phyloP scores from a whole-genome alignment of 192 early-diverging fungal genomes.

The Mortierella antarctica region DNA sequence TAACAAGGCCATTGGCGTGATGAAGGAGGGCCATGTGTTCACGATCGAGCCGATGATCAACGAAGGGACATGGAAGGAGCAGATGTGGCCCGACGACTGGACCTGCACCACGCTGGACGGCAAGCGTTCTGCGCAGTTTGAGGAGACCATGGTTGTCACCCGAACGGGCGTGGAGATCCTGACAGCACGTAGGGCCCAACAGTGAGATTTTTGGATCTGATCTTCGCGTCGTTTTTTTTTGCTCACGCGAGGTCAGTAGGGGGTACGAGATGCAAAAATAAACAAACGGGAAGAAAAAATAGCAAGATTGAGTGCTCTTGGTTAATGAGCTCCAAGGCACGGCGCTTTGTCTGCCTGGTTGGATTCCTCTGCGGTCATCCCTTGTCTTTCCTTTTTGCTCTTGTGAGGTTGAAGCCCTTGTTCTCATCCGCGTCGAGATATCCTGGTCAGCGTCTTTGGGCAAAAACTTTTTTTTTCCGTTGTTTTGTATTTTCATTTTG shows the following conservation, averaged over 20 bases:
- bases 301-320: neutral
- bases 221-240: neutral
- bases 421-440: neutral
- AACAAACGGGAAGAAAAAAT: neutral
- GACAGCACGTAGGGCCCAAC: conserved; percentile 37
- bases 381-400: neutral
- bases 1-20: conserved; percentile 93
- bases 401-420: neutral
- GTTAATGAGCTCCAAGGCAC: too few species aligned
- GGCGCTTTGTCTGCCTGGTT: too few species aligned
- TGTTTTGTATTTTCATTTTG: neutral
- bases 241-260: conserved; percentile 18
- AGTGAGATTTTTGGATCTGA: neutral
- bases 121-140: conserved; percentile 97
- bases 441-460: neutral
- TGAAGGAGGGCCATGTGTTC: conserved; percentile 96
- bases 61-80: conserved; percentile 79
- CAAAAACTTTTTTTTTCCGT: neutral
- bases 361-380: neutral
- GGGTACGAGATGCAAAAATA: neutral
- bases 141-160: conserved; percentile 94
- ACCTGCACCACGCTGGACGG: conserved; percentile 92
- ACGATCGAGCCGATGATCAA: conserved; percentile 99
- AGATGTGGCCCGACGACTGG: conserved; percentile 86
- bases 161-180: conserved; percentile 92